Percentiles rank a stretch among this genome's conserved stretches.
Evolutionary conservation across 208 protist genomes (phyloP).

Genomic region (Acanthamoeba triangularis): DNA sequence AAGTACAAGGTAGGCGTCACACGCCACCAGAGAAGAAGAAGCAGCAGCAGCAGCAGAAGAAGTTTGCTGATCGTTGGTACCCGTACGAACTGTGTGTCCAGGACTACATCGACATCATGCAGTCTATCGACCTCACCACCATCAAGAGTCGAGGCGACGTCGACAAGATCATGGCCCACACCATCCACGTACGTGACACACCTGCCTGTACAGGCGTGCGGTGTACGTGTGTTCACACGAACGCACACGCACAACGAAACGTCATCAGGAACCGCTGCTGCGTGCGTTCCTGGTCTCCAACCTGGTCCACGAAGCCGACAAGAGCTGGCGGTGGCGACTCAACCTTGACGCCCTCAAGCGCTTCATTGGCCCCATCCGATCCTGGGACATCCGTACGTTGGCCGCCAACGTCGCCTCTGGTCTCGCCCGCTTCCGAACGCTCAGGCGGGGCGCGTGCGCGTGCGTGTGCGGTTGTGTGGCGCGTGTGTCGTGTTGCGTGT

Average conservation of each 20-base stretch:
- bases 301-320: conserved; percentile 58
- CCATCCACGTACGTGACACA: conserved; percentile 41
- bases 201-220: no score
- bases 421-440: no score
- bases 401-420: no score
- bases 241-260: not conserved
- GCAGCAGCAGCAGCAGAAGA: not conserved
- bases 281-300: conserved; percentile 68
- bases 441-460: no score
- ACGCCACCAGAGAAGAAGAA: not conserved
- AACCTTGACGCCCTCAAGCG: conserved; percentile 59
- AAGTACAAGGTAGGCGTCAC: not conserved
- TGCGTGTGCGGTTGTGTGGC: not conserved
- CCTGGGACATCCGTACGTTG: not conserved
- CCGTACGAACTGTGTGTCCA: not conserved
- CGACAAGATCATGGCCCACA: conserved; percentile 34
- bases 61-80: no score
- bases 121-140: conserved; percentile 18
- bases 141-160: conserved; percentile 50
- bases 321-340: conserved; percentile 62
- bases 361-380: conserved; percentile 10
- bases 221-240: no score
- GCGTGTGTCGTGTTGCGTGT: not conserved
- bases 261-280: conserved; percentile 30
- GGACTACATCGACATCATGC: conserved; percentile 68